Evolutionary conservation across 441 rosid genomes (phyloP).

Genomic region (Brassica balearica): DNA sequence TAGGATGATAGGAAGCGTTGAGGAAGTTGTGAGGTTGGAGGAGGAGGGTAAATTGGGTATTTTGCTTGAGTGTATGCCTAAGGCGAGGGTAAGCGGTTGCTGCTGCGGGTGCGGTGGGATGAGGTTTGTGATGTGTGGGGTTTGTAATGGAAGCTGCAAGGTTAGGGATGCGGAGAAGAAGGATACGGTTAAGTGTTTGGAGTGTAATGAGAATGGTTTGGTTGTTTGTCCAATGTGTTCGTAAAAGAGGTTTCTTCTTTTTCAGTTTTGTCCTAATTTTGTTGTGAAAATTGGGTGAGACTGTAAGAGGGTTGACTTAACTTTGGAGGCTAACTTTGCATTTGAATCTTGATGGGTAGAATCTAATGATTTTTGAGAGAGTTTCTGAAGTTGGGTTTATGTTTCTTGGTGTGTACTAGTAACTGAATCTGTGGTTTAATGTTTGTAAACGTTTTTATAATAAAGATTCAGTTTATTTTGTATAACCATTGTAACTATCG

Average conservation of each 20-base stretch:
- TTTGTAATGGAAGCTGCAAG: slow-evolving; percentile 63
- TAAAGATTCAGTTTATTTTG: not conserved
- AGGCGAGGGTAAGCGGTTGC: slow-evolving; percentile 43
- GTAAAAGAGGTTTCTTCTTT: not conserved
- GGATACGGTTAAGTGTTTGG: slow-evolving; percentile 37
- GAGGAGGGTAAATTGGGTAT: slow-evolving; percentile 64
- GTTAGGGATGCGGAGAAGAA: slow-evolving; percentile 46
- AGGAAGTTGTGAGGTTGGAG: slow-evolving; percentile 57
- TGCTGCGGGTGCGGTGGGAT: slow-evolving; percentile 59
- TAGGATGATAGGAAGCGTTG: slow-evolving; percentile 69
- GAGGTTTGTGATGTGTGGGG: slow-evolving; percentile 59
- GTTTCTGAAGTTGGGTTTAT: not conserved
- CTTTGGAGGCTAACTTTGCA: not conserved
- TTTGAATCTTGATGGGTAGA: not conserved
- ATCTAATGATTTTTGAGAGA: not conserved
- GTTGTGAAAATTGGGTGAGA: not conserved
- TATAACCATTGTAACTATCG: not conserved
- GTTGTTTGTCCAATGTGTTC: not conserved
- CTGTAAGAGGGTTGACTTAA: slow-evolving; percentile 1
- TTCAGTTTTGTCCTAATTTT: not conserved
- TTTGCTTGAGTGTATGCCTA: slow-evolving; percentile 51
- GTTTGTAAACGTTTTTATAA: slow-evolving; percentile 44
- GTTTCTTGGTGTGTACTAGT: not conserved
- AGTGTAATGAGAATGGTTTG: slow-evolving; percentile 7
- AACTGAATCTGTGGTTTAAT: not conserved